A percentile compares a stretch with the other conserved stretches of the same genome.
Evolutionary conservation across 106 monocot genomes (phyloP).

Genomic region (Amphibolis antarctica): DNA sequence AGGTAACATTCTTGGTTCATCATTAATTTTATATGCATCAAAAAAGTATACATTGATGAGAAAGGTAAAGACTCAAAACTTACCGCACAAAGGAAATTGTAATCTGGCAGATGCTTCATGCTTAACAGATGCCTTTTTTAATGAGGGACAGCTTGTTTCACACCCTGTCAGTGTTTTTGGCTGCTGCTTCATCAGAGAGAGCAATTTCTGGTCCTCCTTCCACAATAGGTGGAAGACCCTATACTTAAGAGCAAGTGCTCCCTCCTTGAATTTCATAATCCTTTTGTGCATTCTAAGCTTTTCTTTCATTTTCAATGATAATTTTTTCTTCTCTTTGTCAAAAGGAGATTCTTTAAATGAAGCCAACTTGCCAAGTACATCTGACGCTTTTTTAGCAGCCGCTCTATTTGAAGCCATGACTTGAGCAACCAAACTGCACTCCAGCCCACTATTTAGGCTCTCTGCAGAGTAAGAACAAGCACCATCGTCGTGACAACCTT

Average conservation of each 20-base stretch:
- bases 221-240: slow-evolving; percentile 53
- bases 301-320: slow-evolving; percentile 21
- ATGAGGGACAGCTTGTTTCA: slow-evolving; percentile 29
- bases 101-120: slow-evolving; percentile 30
- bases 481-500: neutral
- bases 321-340: slow-evolving; percentile 10
- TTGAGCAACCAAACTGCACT: slow-evolving; percentile 16
- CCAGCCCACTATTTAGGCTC: neutral
- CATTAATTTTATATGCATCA: too few relatives aligned
- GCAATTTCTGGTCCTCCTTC: slow-evolving; percentile 66
- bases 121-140: slow-evolving; percentile 35
- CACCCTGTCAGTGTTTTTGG: slow-evolving; percentile 49
- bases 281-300: slow-evolving; percentile 29
- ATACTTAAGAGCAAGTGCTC: slow-evolving; percentile 49
- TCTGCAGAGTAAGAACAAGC: too few relatives aligned
- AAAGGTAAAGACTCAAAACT: slow-evolving; percentile 9
- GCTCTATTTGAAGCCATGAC: slow-evolving; percentile 38
- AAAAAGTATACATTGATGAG: too few relatives aligned
- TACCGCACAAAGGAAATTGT: slow-evolving; percentile 35
- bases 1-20: too few relatives aligned
- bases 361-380: slow-evolving; percentile 20
- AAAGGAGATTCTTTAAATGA: slow-evolving; percentile 2
- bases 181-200: slow-evolving; percentile 37
- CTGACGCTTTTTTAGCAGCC: slow-evolving; percentile 25
- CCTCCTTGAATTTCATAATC: slow-evolving; percentile 50